phyloP scores from a whole-genome alignment of 495 filamentous ascomycete genomes.

The Daldinia grandis region DNA sequence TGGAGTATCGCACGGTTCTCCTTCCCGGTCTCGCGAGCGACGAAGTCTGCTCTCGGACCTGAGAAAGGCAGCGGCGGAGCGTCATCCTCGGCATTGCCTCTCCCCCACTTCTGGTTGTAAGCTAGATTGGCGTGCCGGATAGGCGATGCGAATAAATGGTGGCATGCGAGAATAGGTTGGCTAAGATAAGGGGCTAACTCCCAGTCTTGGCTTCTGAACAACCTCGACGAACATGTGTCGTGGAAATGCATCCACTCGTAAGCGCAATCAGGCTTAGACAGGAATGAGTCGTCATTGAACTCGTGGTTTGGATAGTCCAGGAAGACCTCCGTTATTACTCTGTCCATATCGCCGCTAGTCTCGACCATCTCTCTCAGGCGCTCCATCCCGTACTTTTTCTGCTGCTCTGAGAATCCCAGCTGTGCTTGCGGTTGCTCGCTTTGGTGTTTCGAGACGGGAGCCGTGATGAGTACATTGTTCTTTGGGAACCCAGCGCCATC shows the following conservation, averaged over 20 bases:
- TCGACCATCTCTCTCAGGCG: slow-evolving; percentile 89
- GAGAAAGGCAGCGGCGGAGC: slow-evolving; percentile 75
- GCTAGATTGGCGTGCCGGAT: slow-evolving; percentile 51
- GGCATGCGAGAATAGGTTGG: slow-evolving; percentile 86
- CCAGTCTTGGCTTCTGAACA: slow-evolving; percentile 84
- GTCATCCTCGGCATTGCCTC: slow-evolving; percentile 58
- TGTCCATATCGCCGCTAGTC: slow-evolving; percentile 85
- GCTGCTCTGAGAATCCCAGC: slow-evolving; percentile 74
- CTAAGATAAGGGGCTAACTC: slow-evolving; percentile 86
- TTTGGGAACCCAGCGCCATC: slow-evolving; percentile 88
- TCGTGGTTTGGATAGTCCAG: slow-evolving; percentile 81
- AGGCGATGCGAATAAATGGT: slow-evolving; percentile 83
- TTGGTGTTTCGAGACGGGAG: slow-evolving; percentile 41
- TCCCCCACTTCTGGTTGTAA: slow-evolving; percentile 53
- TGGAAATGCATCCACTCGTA: slow-evolving; percentile 97
- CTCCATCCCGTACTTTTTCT: slow-evolving; percentile 78
- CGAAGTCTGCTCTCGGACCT: slow-evolving; percentile 79
- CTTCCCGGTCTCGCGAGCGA: slow-evolving; percentile 79
- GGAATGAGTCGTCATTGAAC: slow-evolving; percentile 90
- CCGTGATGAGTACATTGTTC: slow-evolving; percentile 44
- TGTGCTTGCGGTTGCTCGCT: slow-evolving; percentile 60
- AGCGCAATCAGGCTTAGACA: slow-evolving; percentile 84
- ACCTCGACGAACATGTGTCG: slow-evolving; percentile 76
- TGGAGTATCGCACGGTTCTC: slow-evolving; percentile 64
- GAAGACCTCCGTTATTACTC: slow-evolving; percentile 82